phyloP scores from a whole-genome alignment of 2,329 filamentous ascomycete genomes.

The Scolecobasidium constrictum region DNA sequence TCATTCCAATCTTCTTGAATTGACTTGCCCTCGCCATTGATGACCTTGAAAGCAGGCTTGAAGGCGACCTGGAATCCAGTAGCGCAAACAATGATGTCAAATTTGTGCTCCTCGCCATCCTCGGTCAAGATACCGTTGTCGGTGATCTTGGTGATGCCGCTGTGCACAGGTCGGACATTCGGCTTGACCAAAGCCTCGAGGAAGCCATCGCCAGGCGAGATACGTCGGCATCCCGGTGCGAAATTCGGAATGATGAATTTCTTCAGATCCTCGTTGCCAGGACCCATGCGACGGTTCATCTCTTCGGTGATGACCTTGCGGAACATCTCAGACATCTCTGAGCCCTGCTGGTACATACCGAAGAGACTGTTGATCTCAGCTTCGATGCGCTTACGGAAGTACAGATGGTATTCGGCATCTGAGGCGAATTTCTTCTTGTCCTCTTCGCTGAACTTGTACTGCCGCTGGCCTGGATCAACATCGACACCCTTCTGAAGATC shows the following conservation, averaged over 20 bases:
- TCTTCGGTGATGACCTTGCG: slow-evolving; percentile 31
- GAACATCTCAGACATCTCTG: slow-evolving; percentile 28
- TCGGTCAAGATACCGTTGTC: slow-evolving; percentile 26
- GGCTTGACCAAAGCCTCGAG: slow-evolving; percentile 34
- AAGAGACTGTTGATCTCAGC: slow-evolving; percentile 32
- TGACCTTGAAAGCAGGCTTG: slow-evolving; percentile 33
- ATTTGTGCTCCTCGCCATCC: slow-evolving; percentile 26
- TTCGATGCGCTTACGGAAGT: slow-evolving; percentile 34
- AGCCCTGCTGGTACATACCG: slow-evolving; percentile 31
- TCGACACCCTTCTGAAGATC: slow-evolving; percentile 21
- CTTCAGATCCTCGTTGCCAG: slow-evolving; percentile 31
- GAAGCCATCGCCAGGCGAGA: slow-evolving; percentile 42
- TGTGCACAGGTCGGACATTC: slow-evolving; percentile 28
- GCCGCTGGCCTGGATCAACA: slow-evolving; percentile 19
- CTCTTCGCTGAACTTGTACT: slow-evolving; percentile 30
- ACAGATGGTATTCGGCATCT: slow-evolving; percentile 30
- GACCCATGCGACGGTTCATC: slow-evolving; percentile 32
- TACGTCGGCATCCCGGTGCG: slow-evolving; percentile 34
- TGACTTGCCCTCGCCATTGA: slow-evolving; percentile 10
- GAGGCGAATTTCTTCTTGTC: slow-evolving; percentile 29
- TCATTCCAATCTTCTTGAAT: slow-evolving; percentile 8
- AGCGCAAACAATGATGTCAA: slow-evolving; percentile 34
- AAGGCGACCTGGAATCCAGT: slow-evolving; percentile 36
- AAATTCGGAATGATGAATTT: slow-evolving; percentile 31
- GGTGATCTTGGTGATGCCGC: slow-evolving; percentile 24